phyloP scores from a whole-genome alignment of 2,329 filamentous ascomycete species.

The Cercospora sp. region DNA sequence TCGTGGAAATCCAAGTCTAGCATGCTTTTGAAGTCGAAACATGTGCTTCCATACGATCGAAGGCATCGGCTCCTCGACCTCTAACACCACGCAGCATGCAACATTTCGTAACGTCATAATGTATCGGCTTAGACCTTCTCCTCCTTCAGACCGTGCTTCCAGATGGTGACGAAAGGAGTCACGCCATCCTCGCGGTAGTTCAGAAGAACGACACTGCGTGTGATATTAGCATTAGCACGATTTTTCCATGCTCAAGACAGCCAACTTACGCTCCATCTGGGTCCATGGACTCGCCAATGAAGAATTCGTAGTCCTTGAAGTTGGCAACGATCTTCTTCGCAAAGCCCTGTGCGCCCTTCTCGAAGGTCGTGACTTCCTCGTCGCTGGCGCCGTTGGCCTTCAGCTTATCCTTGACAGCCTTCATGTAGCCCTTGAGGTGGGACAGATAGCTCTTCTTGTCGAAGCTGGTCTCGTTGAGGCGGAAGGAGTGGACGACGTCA shows the following conservation, averaged over 20 bases:
- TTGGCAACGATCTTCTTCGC: constrained; percentile 81
- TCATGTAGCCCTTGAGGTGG: constrained; percentile 95
- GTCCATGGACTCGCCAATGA: constrained; percentile 88
- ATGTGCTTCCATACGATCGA: background rate
- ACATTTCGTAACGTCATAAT: background rate
- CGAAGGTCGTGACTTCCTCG: constrained; percentile 73
- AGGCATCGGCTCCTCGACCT: constrained; percentile 14
- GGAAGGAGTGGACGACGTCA: constrained; percentile 92
- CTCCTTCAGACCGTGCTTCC: constrained; percentile 89
- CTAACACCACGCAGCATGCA: constrained; percentile 4
- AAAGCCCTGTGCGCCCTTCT: constrained; percentile 70
- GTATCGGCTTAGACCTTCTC: constrained; percentile 75
- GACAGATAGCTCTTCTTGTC: constrained; percentile 84
- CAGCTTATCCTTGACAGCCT: constrained; percentile 73
- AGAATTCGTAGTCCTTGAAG: constrained; percentile 97
- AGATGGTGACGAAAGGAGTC: constrained; percentile 85
- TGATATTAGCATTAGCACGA: too few relatives aligned
- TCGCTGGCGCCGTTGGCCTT: constrained; percentile 62
- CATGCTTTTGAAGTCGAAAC: constrained; percentile 17
- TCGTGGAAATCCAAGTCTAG: constrained; percentile 21
- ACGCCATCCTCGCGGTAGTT: constrained; percentile 97
- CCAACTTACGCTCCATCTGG: constrained; percentile 84
- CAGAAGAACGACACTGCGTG: constrained; percentile 74
- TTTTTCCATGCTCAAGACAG: background rate
- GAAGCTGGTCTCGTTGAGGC: constrained; percentile 72